A percentile compares a stretch with the other conserved stretches of the same genome.
Conservation (phyloP, 345 rosid genomes). For the Euphorbia peplus region DNA sequence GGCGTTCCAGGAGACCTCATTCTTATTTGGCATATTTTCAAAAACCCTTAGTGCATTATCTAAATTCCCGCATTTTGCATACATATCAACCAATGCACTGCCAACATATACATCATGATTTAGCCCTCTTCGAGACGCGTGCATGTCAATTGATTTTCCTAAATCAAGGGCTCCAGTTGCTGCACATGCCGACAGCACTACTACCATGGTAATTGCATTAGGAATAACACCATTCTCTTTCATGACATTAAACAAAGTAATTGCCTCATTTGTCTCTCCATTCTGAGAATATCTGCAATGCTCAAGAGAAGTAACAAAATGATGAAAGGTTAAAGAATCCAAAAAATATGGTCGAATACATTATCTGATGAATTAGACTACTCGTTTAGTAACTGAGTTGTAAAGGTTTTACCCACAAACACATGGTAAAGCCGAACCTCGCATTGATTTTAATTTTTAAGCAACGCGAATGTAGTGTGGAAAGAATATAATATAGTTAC, state of each 20-base stretch:
- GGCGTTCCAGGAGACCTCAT: conserved; percentile 87
- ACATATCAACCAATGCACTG: conserved; percentile 84
- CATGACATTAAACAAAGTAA: conserved; percentile 54
- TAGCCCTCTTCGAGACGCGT: conserved; percentile 44
- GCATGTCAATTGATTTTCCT: conserved; percentile 57
- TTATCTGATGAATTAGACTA: background rate
- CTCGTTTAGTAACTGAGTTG: background rate
- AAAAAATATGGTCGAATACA: background rate
- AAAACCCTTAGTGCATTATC: conserved; percentile 66
- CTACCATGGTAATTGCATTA: conserved; percentile 51
- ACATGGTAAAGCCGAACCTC: background rate
- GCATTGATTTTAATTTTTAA: background rate
- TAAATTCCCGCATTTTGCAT: conserved; percentile 78
- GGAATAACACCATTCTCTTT: conserved; percentile 40
- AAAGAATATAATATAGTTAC: background rate
- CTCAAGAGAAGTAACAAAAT: conserved; percentile 1
- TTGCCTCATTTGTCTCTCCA: conserved; percentile 71
- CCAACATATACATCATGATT: conserved; percentile 53
- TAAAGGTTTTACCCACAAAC: background rate
- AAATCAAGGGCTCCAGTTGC: conserved; percentile 72
- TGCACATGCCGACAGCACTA: conserved; percentile 72
- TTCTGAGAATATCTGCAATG: conserved; percentile 69
- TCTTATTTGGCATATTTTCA: conserved; percentile 60
- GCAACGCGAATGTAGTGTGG: background rate
- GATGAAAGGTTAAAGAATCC: background rate